Percentiles rank a stretch among this genome's conserved stretches.
These are phyloP conservation scores for Coemansia sp. DNA, from an alignment of 192 early-diverging fungal species.

Conservation along the genomic window DNA sequence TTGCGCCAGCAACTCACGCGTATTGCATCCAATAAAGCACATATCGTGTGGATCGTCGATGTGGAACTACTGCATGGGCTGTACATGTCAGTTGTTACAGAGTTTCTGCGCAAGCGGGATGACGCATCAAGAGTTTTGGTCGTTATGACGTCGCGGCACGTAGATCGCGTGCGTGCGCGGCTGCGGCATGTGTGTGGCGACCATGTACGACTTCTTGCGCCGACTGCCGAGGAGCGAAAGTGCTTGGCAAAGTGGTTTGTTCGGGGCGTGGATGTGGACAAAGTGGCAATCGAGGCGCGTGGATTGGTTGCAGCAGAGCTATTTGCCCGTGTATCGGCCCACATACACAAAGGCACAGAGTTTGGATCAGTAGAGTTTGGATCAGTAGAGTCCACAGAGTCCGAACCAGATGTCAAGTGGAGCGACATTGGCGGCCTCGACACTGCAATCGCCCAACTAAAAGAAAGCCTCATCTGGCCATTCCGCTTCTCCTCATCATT, in stretches of 20 bases:
- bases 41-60: conserved; percentile 41
- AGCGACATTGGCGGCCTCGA: conserved; percentile 78
- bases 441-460: conserved; percentile 65
- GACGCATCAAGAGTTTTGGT: conserved; percentile 23
- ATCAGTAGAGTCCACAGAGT: not conserved
- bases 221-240: conserved; percentile 20
- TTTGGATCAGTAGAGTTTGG: not conserved
- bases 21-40: conserved; percentile 5
- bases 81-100: conserved; percentile 27
- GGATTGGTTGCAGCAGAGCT: conserved; percentile 35
- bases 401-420: conserved; percentile 58
- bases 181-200: conserved; percentile 39
- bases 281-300: conserved; percentile 12
- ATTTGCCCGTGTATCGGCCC: conserved; percentile 10
- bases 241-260: conserved; percentile 34
- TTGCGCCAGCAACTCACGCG: conserved; percentile 16
- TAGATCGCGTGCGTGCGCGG: conserved; percentile 30
- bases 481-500: conserved; percentile 66
- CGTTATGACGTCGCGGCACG: conserved; percentile 52
- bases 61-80: conserved; percentile 36
- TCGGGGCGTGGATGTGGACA: not conserved
- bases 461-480: conserved; percentile 81
- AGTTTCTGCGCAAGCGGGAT: conserved; percentile 11
- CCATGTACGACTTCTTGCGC: conserved; percentile 35
- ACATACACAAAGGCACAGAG: not conserved